Evolutionary conservation across 2,329 filamentous ascomycete genomes (phyloP).

Genomic region (Talaromyces amestolkiae): DNA sequence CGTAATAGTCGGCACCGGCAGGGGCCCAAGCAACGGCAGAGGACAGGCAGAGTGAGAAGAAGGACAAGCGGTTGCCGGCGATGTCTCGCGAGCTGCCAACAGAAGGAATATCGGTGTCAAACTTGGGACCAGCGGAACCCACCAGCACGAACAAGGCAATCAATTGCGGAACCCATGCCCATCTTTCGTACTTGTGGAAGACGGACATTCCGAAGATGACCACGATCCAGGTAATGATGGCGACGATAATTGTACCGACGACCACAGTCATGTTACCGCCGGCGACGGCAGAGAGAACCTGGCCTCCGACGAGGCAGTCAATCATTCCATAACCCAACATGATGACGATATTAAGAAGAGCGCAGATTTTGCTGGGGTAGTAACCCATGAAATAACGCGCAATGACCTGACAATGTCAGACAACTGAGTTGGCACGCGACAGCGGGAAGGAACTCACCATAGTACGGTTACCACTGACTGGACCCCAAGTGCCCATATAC

Average conservation of each 20-base stretch:
- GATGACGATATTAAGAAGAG: constrained; percentile 42
- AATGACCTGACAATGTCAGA: constrained; percentile 33
- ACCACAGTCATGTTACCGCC: constrained; percentile 39
- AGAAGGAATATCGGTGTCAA: constrained; percentile 35
- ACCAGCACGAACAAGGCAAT: constrained; percentile 42
- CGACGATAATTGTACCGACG: constrained; percentile 40
- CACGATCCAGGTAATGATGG: constrained; percentile 35
- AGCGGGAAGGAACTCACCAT: constrained; percentile 31
- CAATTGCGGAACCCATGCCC: constrained; percentile 43
- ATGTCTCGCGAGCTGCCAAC: constrained; percentile 28
- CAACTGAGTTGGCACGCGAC: background rate
- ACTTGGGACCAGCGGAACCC: constrained; percentile 40
- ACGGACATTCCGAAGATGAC: constrained; percentile 43
- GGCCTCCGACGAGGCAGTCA: constrained; percentile 44
- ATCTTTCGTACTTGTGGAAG: constrained; percentile 46
- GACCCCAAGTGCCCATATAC: constrained; percentile 45
- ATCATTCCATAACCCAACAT: constrained; percentile 46
- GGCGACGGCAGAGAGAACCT: constrained; percentile 44
- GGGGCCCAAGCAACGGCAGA: constrained; percentile 36
- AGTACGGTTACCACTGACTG: constrained; percentile 43
- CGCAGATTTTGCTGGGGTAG: constrained; percentile 42
- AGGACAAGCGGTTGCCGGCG: constrained; percentile 38
- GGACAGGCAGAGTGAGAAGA: constrained; percentile 39
- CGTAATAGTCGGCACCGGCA: constrained; percentile 43
- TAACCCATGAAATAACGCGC: constrained; percentile 46